Evolutionary conservation across 2,329 filamentous ascomycete genomes (phyloP), one percentile per base, ranked within the genome.

Genomic region (Penicillium expansum): DNA sequence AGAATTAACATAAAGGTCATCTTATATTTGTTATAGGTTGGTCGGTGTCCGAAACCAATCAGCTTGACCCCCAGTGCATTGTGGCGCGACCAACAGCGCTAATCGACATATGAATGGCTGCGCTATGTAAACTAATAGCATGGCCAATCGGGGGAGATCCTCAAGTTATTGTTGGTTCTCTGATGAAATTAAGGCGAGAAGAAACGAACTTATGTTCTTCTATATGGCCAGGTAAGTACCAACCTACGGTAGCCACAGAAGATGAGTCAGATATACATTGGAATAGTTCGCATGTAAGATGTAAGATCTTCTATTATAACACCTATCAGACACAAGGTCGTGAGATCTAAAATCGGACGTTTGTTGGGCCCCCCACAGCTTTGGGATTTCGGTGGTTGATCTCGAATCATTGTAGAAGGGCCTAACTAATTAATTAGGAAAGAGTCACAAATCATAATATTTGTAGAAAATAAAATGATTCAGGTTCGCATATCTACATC

Each of bases 81-180:
- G 50, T 47, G 50, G 41, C 39, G 50, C 16, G n/a, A n/a, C 32
- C 50, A 42, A 44, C 30, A 37, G 39, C 41, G 48, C 27, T n/a
- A 20, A 49, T 1, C n/a, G 18, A 10, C 37, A 42, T 42, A 27
- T 2, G 13, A 24, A 18, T 37, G 45, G 5, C 13, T 51, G 18
- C 29, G 20, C 38, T 43, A 43, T 43, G 37, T 16, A 41, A n/a
- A 13, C 37, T 43, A 43, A 43, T 2, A 33, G n/a, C 5, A 14
- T 9, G 18, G 16, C 48, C 37, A 43, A 51, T 32, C 18, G 38
- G 18, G 7, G 29, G 2, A 32, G 14, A n/a, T 7, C 10, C 7
- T 4, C 13, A 10, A 33, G 24, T 16, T 2, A 5, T 32, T 42
- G 48, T 32, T 51, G 10, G 37, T 32, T n/a, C 11, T n/a, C 16